phyloP scores from a whole-genome alignment of 306 rosid species.

The Pachyrhizus erosus region DNA sequence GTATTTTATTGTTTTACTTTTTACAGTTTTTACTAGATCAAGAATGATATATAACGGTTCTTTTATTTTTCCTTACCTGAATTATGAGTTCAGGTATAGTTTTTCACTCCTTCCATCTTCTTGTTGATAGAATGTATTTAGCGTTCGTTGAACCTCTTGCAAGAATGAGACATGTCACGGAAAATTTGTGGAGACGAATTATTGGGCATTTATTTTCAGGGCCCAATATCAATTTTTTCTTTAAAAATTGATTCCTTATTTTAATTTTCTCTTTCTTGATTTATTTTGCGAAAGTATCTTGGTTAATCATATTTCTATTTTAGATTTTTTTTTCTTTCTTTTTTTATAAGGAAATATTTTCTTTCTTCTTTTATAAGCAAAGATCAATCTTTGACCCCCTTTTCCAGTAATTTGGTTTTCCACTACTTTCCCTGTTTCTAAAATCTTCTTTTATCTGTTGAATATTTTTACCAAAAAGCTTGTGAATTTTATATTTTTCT shows the following conservation, averaged over 20 bases:
- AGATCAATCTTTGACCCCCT: conserved; percentile 9
- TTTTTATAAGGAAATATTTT: conserved; percentile 7
- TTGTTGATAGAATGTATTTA: neutral
- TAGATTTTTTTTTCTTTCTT: conserved; percentile 8
- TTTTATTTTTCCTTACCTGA: neutral
- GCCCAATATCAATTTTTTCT: conserved; percentile 5
- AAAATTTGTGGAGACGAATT: conserved; percentile 28
- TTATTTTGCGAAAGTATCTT: neutral
- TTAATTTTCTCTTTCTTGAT: neutral
- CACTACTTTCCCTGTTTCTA: neutral
- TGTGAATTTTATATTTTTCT: neutral
- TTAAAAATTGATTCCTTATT: neutral
- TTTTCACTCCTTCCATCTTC: neutral
- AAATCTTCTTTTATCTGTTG: neutral
- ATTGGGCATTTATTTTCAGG: conserved; percentile 26
- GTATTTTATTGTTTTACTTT: neutral
- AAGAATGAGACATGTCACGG: conserved; percentile 33
- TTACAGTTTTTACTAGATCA: neutral
- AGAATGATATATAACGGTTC: neutral
- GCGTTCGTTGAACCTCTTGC: neutral
- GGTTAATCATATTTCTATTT: neutral
- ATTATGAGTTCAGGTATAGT: neutral
- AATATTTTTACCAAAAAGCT: neutral
- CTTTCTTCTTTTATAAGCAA: conserved; percentile 14
- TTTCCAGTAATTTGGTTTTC: conserved; percentile 1